Conservation (phyloP, 495 filamentous ascomycete genomes). For the Lophiotrema nucula region DNA sequence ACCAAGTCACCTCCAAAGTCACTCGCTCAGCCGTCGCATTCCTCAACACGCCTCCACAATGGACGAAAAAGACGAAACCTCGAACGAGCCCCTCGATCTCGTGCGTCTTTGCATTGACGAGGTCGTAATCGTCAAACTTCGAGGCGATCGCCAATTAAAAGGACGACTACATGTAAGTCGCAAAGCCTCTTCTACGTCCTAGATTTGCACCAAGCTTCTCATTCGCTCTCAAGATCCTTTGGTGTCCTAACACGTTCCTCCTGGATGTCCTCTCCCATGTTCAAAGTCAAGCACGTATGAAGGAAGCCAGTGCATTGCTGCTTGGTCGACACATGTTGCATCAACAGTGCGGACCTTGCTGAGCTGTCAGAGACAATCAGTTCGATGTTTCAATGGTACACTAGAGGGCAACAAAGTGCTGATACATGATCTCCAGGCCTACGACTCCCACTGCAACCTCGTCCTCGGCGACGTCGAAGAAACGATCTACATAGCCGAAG, state of each 20-base stretch:
- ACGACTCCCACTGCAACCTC: conserved; percentile 98
- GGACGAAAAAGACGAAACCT: conserved; percentile 50
- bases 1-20: neutral
- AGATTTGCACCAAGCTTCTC: too few relatives aligned
- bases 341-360: too few relatives aligned
- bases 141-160: conserved; percentile 93
- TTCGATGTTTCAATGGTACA: neutral
- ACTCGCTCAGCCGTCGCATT: neutral
- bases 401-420: too few relatives aligned
- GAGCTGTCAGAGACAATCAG: neutral
- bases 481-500: conserved; percentile 85
- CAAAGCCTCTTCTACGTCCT: too few relatives aligned
- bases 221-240: too few relatives aligned
- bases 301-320: too few relatives aligned
- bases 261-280: too few relatives aligned
- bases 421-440: conserved; percentile 62
- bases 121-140: conserved; percentile 92
- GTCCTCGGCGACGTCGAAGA: conserved; percentile 96
- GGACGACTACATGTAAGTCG: conserved; percentile 92
- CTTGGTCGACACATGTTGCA: too few relatives aligned
- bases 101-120: conserved; percentile 93
- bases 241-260: too few relatives aligned
- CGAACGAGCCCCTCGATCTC: conserved; percentile 79
- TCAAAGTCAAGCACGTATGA: too few relatives aligned
- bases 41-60: conserved; percentile 63